These are phyloP conservation scores for Ceratobasidium sp. DNA, from an alignment of 1,284 basidiomycete species.

Conservation along the genomic window DNA sequence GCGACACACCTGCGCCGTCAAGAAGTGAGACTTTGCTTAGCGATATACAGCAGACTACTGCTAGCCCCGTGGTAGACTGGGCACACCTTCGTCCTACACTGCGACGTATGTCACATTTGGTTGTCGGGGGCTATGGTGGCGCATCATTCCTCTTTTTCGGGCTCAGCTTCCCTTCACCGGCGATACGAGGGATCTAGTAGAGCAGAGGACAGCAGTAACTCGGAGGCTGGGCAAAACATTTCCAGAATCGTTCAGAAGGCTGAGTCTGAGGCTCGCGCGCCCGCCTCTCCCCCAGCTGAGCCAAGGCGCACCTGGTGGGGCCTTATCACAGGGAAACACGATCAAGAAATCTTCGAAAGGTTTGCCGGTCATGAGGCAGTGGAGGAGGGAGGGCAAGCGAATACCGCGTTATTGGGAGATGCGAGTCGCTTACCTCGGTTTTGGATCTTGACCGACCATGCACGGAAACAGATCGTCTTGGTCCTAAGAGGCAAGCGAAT, in stretches of 20 bases:
- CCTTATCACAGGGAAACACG: slow-evolving; percentile 73
- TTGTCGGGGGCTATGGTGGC: slow-evolving; percentile 79
- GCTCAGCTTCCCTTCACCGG: slow-evolving; percentile 38
- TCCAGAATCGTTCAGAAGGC: slow-evolving; percentile 55
- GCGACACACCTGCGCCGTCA: neutral
- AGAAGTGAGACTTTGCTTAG: neutral
- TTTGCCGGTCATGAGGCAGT: slow-evolving; percentile 49
- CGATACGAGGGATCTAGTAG: slow-evolving; percentile 23
- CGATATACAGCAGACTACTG: slow-evolving; percentile 42
- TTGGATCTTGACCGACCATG: slow-evolving; percentile 81
- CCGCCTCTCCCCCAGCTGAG: slow-evolving; percentile 38
- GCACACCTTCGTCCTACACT: slow-evolving; percentile 66
- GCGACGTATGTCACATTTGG: slow-evolving; percentile 76
- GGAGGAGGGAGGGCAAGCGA: slow-evolving; percentile 23
- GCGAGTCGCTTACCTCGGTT: slow-evolving; percentile 77
- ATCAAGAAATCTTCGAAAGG: slow-evolving; percentile 75
- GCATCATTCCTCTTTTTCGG: slow-evolving; percentile 80
- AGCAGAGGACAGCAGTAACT: neutral
- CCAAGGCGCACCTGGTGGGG: slow-evolving; percentile 78
- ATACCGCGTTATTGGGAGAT: slow-evolving; percentile 51
- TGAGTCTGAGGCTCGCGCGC: slow-evolving; percentile 60
- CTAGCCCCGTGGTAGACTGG: slow-evolving; percentile 22
- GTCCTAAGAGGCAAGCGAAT: slow-evolving; percentile 63
- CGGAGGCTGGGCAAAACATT: slow-evolving; percentile 18
- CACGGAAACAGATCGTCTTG: slow-evolving; percentile 71